Base-by-base conservation (phyloP, 78 protist species). In the Isochrysis galbana region DNA sequence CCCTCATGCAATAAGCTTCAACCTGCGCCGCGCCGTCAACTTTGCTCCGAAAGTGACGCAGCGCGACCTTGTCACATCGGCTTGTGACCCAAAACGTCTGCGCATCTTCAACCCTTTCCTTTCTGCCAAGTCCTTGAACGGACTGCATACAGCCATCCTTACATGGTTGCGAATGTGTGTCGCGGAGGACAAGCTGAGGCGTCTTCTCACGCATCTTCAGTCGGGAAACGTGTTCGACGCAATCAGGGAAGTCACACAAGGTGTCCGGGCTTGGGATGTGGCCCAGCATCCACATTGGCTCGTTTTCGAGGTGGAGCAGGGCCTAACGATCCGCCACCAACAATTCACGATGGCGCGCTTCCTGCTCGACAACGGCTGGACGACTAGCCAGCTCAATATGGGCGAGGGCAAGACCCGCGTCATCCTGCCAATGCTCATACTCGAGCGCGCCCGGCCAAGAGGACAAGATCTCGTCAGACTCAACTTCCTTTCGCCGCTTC, bases 331-430 rank as follows among this genome's bases (percentile, higher is more conserved):
- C 41, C 36, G 93, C 26, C 93, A 10, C 32, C 11, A 14, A 23
- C 93, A 90, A 88, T 34, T 36, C 77, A 34, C 7, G 21, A 77
- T 90, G 10, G 51, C 74, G 17, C 45, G 47, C 36, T 14, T 26
- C 42, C 46, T 45, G 34, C 45, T 72, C 10, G 78, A 46, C 55
- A 78, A 48, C 14, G 82, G 46, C 1, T 70, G 93, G 19, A 25
- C 80, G 32, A 51, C 78, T 19, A 22, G 55, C 7, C 93, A 90
- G 88, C 93, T 90, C 74, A 90, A 90, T 54, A 90, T 78, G 89
- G 93, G 93, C 34, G 80, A 77, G 34, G 93, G 93, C 77, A 90
- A 90, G 51, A 90, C 93, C 23, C 61, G 93, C 38, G 93, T 90
- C 32, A 78, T 90, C 36, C 44, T 90, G 32, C 93, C 93, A 11